Evolutionary conservation across 306 rosid species (phyloP).

Genomic region (Dryas alaskensis): DNA sequence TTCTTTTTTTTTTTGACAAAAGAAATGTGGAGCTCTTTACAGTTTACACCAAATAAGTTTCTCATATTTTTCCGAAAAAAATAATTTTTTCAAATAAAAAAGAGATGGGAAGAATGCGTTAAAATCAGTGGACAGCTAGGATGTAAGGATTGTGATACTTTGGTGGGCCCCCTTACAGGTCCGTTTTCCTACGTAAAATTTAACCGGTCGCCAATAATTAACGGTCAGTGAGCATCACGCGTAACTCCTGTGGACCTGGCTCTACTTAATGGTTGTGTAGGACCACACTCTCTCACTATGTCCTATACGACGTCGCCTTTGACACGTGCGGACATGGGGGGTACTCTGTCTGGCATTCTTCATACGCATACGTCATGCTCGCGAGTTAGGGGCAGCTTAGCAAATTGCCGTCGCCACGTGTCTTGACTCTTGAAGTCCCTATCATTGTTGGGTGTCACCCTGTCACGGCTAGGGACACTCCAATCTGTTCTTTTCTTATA

Average conservation of each 20-base stretch:
- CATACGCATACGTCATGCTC: conserved; percentile 7
- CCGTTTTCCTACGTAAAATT: background rate
- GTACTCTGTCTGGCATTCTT: background rate
- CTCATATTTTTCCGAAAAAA: too few species aligned
- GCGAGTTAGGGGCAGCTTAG: background rate
- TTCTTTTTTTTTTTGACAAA: too few species aligned
- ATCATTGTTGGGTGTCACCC: background rate
- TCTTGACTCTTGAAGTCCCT: background rate
- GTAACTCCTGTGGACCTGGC: background rate
- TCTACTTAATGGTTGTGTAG: background rate
- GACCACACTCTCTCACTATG: background rate
- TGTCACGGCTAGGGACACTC: background rate
- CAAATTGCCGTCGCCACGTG: conserved; percentile 2
- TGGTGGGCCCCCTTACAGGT: background rate
- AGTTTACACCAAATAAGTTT: too few species aligned
- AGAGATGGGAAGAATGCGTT: too few species aligned
- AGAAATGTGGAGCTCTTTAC: too few species aligned
- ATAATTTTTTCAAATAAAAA: too few species aligned
- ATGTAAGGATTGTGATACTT: background rate
- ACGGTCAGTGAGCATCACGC: conserved; percentile 11
- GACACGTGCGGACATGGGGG: conserved; percentile 24
- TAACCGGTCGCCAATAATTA: conserved; percentile 8
- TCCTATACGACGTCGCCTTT: background rate
- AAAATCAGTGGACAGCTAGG: background rate
- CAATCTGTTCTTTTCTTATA: too few species aligned